Conservation (phyloP, 805 yeast genomes). For the Lipomyces spencermartinsiae region DNA sequence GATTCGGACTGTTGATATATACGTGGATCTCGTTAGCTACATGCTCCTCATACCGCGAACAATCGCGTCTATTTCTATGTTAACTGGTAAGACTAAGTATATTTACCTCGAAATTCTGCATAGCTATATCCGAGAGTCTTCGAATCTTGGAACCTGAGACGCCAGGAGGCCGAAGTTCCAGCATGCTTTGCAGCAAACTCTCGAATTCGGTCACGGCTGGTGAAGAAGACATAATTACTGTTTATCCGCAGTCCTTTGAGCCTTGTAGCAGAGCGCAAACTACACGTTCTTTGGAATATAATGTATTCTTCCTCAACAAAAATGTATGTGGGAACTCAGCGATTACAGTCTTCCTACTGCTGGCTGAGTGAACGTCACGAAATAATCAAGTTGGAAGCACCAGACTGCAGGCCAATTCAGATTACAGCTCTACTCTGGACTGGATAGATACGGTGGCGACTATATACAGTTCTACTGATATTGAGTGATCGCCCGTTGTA, state of each 20-base stretch:
- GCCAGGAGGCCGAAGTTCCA: slow-evolving; percentile 67
- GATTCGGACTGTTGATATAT: slow-evolving; percentile 52
- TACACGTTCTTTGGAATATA: neutral
- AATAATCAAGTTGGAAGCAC: neutral
- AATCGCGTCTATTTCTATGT: slow-evolving; percentile 7
- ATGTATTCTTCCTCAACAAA: neutral
- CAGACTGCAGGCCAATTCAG: neutral
- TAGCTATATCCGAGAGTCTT: slow-evolving; percentile 78
- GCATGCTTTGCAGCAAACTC: slow-evolving; percentile 36
- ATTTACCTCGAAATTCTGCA: slow-evolving; percentile 60
- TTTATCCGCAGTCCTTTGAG: neutral
- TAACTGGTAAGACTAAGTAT: slow-evolving; percentile 3
- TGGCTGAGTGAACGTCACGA: neutral
- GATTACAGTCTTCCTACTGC: neutral
- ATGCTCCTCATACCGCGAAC: slow-evolving; percentile 25
- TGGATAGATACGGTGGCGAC: neutral
- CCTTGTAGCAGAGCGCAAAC: slow-evolving; percentile 4
- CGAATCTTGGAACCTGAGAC: slow-evolving; percentile 95
- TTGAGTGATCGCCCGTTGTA: neutral
- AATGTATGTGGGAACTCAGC: neutral
- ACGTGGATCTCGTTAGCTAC: slow-evolving; percentile 16
- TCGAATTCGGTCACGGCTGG: slow-evolving; percentile 38
- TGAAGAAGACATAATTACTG: slow-evolving; percentile 17
- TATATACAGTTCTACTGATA: slow-evolving; percentile 1
- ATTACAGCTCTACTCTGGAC: slow-evolving; percentile 4